phyloP scores from a whole-genome alignment of 371 early-diverging fungal genomes.

The Thermomucor indicae-seudaticae region DNA sequence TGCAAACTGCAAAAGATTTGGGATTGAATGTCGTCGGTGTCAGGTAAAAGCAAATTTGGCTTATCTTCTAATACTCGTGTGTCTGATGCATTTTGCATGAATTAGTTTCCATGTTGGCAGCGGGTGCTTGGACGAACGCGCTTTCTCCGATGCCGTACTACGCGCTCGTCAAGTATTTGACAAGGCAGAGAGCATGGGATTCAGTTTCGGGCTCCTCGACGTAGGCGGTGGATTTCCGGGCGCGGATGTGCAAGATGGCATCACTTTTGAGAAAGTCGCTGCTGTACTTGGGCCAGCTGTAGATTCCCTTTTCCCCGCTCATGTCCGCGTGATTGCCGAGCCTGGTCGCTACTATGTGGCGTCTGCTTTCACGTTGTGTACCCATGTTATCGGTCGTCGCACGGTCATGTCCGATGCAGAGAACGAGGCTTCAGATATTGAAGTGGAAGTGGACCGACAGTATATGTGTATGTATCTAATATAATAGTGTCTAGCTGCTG shows the following conservation, averaged over 20 bases:
- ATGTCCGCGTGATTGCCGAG: constrained; percentile 92
- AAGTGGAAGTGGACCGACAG: constrained; percentile 33
- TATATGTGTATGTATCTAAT: constrained; percentile 70
- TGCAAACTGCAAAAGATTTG: constrained; percentile 76
- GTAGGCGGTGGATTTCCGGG: constrained; percentile 99
- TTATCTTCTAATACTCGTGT: neutral
- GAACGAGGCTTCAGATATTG: too few species aligned
- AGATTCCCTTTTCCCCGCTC: constrained; percentile 65
- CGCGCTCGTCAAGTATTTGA: constrained; percentile 88
- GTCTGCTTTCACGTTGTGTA: constrained; percentile 90
- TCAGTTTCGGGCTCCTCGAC: constrained; percentile 79
- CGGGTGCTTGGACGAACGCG: constrained; percentile 88
- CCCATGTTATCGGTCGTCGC: constrained; percentile 89
- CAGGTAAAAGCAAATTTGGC: constrained; percentile 30
- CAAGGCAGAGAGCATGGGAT: constrained; percentile 72
- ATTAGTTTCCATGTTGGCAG: constrained; percentile 90
- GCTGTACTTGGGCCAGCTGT: constrained; percentile 74
- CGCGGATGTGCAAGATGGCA: constrained; percentile 63
- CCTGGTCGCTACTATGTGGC: constrained; percentile 97
- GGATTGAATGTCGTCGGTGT: constrained; percentile 88
- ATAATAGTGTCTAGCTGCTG: neutral
- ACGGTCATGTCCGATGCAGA: constrained; percentile 25
- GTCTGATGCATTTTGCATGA: neutral
- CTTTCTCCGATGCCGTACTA: constrained; percentile 87
- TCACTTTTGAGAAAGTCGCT: constrained; percentile 88